Evolutionary conservation across 2,329 filamentous ascomycete species (phyloP), one percentile per base, ranked within the genome.

Genomic region (Sclerotinia nivalis): DNA sequence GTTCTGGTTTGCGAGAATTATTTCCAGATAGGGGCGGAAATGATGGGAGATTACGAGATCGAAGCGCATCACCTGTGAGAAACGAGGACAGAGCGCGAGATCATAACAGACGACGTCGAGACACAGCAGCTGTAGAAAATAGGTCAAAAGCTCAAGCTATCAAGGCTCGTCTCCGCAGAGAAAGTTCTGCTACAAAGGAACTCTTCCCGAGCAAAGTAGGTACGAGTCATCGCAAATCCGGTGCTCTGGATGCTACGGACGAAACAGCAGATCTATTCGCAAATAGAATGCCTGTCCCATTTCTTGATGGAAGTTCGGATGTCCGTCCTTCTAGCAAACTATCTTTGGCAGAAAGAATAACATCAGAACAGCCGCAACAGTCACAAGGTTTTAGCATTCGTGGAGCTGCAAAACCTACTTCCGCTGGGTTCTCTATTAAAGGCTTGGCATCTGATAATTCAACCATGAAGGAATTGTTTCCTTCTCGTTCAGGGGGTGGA

Each of bases 391-490:
- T 91, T 74, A 87, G 80, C 74, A 91, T 92, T 73, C 87, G 87
- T 60, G 90, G 89, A 28, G 85, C 88, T 7, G 81, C 78, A 66
- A 83, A 84, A 71, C 43, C 62, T 28, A 80, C 81, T 13, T 79
- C 80, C 47, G 77, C 80, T 20, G 88, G 85, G 0, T 85, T 92
- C 72, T 82, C 84, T 15, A 93, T 93, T 78, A 93, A 91, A 77
- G 91, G 91, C 2, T 82, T 83, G 2, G 88, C 87, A 15, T 89
- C 89, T 2, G 82, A 83, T 43, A 59, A 40, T 1, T 86, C 86
- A 7, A 79, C 80, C 8, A 82, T 80, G 75, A 89, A 87, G 73
- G 91, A 93, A 78, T 79, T 93, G 28, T 93, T 93, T 75, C 91
- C 91, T 0, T 84, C 84, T 22, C 90, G 88, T 73, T 86, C 88